Conservation (phyloP, 2,329 filamentous ascomycete species). For the Hypoxylon sp. region DNA sequence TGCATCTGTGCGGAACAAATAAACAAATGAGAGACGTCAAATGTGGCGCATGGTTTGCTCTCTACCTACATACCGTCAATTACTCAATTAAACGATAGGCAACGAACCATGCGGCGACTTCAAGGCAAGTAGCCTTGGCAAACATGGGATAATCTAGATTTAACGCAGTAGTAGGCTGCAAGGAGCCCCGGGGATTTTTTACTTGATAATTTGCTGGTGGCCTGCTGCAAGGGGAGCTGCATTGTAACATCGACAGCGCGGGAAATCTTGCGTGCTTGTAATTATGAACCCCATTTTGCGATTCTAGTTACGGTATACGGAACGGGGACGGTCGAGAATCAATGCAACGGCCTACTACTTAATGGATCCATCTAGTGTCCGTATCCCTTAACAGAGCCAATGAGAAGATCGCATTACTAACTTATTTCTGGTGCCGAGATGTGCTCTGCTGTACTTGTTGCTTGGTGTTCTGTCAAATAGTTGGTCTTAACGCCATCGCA, state of each 20-base stretch:
- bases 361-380: too few relatives aligned
- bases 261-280: constrained; percentile 10
- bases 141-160: constrained; percentile 30
- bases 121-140: constrained; percentile 21
- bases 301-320: not conserved
- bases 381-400: too few relatives aligned
- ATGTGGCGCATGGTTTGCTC: constrained; percentile 4
- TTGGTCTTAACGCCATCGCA: not conserved
- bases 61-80: constrained; percentile 11
- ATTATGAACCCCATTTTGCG: constrained; percentile 9
- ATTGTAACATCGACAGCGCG: constrained; percentile 24
- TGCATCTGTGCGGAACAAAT: not conserved
- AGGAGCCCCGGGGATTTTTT: constrained; percentile 15
- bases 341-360: too few relatives aligned
- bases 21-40: not conserved
- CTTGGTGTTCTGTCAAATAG: not conserved
- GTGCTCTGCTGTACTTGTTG: not conserved
- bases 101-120: constrained; percentile 2
- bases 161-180: constrained; percentile 23
- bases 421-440: not conserved
- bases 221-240: constrained; percentile 28
- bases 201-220: constrained; percentile 6
- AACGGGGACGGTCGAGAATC: too few relatives aligned
- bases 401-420: not conserved
- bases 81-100: not conserved